These are phyloP conservation scores for Metschnikowia shivogae DNA, from an alignment of 805 yeast genomes.

Conservation along the genomic window DNA sequence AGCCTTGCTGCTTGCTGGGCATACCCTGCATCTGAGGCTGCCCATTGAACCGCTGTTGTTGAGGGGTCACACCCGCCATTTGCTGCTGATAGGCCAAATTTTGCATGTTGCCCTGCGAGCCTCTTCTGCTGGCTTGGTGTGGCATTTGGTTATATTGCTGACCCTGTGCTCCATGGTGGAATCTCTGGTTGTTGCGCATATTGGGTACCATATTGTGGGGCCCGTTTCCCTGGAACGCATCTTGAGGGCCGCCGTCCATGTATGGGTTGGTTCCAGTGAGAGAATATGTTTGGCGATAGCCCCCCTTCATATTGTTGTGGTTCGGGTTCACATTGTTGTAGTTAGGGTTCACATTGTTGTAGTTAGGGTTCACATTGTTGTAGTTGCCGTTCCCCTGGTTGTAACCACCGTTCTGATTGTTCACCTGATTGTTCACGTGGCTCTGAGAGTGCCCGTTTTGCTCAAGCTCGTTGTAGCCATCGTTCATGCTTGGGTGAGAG, in stretches of 20 bases:
- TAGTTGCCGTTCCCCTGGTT: too few species aligned
- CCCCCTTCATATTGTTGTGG: background rate
- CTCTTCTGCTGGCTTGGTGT: constrained; percentile 1
- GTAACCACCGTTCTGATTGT: too few species aligned
- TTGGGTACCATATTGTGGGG: constrained; percentile 23
- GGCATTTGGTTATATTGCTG: constrained; percentile 1
- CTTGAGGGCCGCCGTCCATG: constrained; percentile 26
- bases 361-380: too few species aligned
- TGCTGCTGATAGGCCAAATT: constrained; percentile 23
- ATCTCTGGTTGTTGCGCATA: constrained; percentile 22
- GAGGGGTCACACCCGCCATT: constrained; percentile 7
- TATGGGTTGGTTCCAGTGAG: constrained; percentile 12
- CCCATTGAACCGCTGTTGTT: constrained; percentile 12
- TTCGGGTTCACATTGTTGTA: background rate
- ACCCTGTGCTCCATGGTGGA: constrained; percentile 16
- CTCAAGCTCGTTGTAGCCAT: background rate
- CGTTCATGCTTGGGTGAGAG: background rate
- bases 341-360: too few species aligned
- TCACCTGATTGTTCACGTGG: background rate
- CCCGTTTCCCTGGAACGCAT: constrained; percentile 31
- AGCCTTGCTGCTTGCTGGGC: constrained; percentile 2
- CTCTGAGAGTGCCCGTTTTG: constrained; percentile 1
- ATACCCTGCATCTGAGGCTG: constrained; percentile 2
- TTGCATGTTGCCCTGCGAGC: constrained; percentile 8
- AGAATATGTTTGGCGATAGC: constrained; percentile 8